These are phyloP conservation scores for Corylus avellana DNA, from an alignment of 306 rosid genomes.

Conservation along the genomic window DNA sequence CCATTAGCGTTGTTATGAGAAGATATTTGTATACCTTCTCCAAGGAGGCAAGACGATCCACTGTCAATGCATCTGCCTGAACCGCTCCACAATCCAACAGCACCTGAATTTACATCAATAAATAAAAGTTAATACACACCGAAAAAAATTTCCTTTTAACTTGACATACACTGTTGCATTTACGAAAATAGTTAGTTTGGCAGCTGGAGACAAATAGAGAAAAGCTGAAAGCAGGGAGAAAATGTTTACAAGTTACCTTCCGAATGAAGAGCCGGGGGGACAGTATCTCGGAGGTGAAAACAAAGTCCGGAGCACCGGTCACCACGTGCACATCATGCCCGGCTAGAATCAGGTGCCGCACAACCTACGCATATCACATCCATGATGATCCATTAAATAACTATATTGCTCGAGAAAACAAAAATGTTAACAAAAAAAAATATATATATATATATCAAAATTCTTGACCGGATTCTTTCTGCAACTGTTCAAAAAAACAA, in stretches of 20 bases:
- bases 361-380: slow-evolving; percentile 54
- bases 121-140: neutral
- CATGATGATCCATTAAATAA: neutral
- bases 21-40: slow-evolving; percentile 57
- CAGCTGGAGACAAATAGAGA: too few relatives aligned
- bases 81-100: slow-evolving; percentile 96
- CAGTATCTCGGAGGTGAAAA: slow-evolving; percentile 75
- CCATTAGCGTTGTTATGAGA: neutral
- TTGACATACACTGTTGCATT: too few relatives aligned
- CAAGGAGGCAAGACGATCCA: slow-evolving; percentile 95
- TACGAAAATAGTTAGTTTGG: too few relatives aligned
- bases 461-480: neutral
- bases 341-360: slow-evolving; percentile 72
- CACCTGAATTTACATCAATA: slow-evolving; percentile 44
- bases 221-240: neutral
- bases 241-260: slow-evolving; percentile 44
- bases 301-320: slow-evolving; percentile 93
- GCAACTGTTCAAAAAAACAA: neutral
- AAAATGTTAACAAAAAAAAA: too few relatives aligned
- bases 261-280: slow-evolving; percentile 86
- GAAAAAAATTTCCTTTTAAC: too few relatives aligned
- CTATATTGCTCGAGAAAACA: slow-evolving; percentile 1
- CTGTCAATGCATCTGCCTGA: slow-evolving; percentile 96
- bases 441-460: too few relatives aligned
- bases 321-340: slow-evolving; percentile 97